phyloP scores from a whole-genome alignment of 2,329 filamentous ascomycete genomes.

The Aphanocladium album region DNA sequence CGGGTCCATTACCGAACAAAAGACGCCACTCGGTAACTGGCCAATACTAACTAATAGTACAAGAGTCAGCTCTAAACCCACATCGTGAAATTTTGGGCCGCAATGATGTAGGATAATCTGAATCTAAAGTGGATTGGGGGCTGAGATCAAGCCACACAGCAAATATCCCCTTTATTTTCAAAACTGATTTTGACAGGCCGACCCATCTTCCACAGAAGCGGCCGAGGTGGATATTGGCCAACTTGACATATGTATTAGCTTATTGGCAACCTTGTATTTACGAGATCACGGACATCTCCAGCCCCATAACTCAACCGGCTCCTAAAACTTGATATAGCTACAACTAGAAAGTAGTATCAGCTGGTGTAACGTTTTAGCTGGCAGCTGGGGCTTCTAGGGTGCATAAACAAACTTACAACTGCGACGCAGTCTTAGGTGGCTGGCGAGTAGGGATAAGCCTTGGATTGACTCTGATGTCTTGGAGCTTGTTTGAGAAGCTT shows the following conservation, averaged over 20 bases:
- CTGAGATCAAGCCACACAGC: slow-evolving; percentile 9
- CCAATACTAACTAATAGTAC: background rate
- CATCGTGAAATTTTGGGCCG: background rate
- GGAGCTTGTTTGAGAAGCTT: background rate
- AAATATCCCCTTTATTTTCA: background rate
- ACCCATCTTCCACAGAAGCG: background rate
- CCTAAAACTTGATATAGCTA: background rate
- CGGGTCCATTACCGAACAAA: background rate
- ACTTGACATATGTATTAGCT: background rate
- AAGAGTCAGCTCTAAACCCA: background rate
- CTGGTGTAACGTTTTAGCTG: background rate
- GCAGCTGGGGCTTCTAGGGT: background rate
- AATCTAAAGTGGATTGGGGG: background rate
- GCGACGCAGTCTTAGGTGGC: background rate
- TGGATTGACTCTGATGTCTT: background rate
- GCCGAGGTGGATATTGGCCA: background rate
- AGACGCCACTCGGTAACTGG: background rate
- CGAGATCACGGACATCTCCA: background rate
- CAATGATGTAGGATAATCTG: background rate
- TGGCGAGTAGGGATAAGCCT: background rate
- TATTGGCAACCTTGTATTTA: slow-evolving; percentile 5
- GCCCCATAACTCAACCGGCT: background rate
- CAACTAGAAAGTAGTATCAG: background rate
- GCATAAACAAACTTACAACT: background rate
- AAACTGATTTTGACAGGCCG: background rate